phyloP scores from a whole-genome alignment of 202 grass and related monocot species.

The Schoenoplectus triqueter region DNA sequence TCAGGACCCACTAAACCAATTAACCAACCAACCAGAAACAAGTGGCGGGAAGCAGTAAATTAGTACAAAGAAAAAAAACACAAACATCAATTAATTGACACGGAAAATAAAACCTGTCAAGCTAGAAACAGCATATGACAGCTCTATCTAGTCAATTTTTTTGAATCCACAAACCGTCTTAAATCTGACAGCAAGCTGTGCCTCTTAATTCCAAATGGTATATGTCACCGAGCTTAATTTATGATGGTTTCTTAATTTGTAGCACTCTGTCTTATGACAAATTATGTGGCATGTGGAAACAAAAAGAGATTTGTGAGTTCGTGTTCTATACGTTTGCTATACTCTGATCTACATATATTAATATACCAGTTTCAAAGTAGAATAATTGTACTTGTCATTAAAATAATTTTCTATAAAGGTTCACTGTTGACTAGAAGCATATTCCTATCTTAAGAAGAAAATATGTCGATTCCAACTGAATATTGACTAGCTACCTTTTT shows the following conservation, averaged over 20 bases:
- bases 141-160: conserved; percentile 20
- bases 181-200: too few relatives aligned
- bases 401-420: too few relatives aligned
- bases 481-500: too few relatives aligned
- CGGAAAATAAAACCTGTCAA: background rate
- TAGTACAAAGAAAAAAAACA: background rate
- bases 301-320: too few relatives aligned
- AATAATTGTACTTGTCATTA: too few relatives aligned
- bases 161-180: background rate
- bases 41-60: conserved; percentile 23
- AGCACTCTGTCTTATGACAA: background rate
- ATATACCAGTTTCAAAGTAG: too few relatives aligned
- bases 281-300: too few relatives aligned
- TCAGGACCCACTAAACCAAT: background rate
- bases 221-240: background rate
- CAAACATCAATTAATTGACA: conserved; percentile 8
- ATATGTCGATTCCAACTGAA: too few relatives aligned
- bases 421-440: too few relatives aligned
- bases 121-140: conserved; percentile 14
- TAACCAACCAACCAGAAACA: conserved; percentile 3
- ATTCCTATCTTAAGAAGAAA: too few relatives aligned
- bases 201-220: conserved; percentile 15
- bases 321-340: too few relatives aligned
- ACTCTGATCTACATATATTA: too few relatives aligned
- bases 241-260: background rate